Evolutionary conservation across 1,139 yeast genomes (phyloP).

Genomic region (Kodamaea sp.): DNA sequence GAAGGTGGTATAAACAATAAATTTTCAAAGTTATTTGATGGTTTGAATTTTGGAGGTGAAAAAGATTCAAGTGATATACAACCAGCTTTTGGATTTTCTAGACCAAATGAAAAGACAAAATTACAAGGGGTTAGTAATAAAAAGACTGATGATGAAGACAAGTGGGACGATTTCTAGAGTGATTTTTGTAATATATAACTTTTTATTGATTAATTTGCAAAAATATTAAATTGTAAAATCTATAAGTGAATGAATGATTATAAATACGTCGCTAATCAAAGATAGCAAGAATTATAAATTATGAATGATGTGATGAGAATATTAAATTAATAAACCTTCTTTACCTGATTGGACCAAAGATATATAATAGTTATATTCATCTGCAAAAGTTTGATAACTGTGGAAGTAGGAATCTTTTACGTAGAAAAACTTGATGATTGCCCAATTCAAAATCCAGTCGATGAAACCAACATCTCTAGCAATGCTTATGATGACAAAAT

Average conservation of each 20-base stretch:
- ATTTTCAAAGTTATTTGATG: slow-evolving; percentile 53
- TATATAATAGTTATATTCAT: slow-evolving; percentile 26
- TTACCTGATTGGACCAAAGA: neutral
- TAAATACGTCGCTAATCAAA: too few relatives aligned
- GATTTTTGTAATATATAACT: neutral
- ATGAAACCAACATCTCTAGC: slow-evolving; percentile 58
- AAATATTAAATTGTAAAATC: neutral
- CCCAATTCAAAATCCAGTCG: slow-evolving; percentile 56
- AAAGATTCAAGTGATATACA: slow-evolving; percentile 33
- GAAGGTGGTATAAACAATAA: slow-evolving; percentile 35
- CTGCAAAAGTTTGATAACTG: slow-evolving; percentile 36
- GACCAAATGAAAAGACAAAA: slow-evolving; percentile 57
- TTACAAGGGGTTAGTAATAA: slow-evolving; percentile 50
- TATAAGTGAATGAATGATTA: too few relatives aligned
- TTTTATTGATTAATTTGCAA: neutral
- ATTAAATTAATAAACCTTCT: neutral
- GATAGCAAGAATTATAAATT: neutral
- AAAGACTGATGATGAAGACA: slow-evolving; percentile 33
- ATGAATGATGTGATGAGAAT: neutral
- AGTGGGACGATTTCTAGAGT: slow-evolving; percentile 43
- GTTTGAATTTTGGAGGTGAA: slow-evolving; percentile 23
- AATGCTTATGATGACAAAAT: slow-evolving; percentile 51
- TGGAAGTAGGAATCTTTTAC: slow-evolving; percentile 58
- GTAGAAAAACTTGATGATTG: slow-evolving; percentile 40
- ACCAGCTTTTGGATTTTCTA: slow-evolving; percentile 68